Evolutionary conservation across 2,329 filamentous ascomycete genomes (phyloP).

Genomic region (Diplodia corticola): DNA sequence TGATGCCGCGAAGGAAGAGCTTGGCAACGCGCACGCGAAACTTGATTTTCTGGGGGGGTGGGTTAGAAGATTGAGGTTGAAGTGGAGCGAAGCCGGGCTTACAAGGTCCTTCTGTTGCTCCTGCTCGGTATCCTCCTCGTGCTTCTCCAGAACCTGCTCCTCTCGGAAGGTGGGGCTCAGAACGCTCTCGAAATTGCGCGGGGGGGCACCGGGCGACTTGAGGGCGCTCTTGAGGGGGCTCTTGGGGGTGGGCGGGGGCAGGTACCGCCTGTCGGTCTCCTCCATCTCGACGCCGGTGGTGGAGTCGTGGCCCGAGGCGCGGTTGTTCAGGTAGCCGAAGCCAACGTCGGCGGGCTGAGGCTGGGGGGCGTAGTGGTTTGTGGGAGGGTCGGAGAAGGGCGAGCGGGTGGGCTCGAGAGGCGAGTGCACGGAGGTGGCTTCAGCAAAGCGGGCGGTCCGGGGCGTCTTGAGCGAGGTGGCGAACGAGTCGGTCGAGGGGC

Average conservation of each 20-base stretch:
- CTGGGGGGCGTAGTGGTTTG: conserved; percentile 59
- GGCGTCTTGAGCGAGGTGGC: conserved; percentile 59
- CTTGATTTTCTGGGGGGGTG: conserved; percentile 75
- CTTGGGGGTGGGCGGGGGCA: conserved; percentile 64
- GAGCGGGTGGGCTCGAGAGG: conserved; percentile 62
- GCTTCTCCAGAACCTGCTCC: conserved; percentile 83
- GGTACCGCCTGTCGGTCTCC: conserved; percentile 49
- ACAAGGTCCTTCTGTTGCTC: conserved; percentile 86
- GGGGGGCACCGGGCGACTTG: conserved; percentile 81
- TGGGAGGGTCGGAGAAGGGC: conserved; percentile 62
- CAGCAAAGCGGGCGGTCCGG: conserved; percentile 75
- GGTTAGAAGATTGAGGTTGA: conserved; percentile 37
- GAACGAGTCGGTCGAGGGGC: conserved; percentile 41
- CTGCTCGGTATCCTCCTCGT: conserved; percentile 77
- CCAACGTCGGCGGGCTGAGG: conserved; percentile 82
- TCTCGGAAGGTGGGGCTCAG: conserved; percentile 90
- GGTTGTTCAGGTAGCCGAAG: conserved; percentile 81
- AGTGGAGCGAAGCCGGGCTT: conserved; percentile 45
- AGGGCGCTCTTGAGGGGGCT: conserved; percentile 83
- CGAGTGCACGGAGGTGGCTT: conserved; percentile 77
- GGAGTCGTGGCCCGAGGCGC: conserved; percentile 32
- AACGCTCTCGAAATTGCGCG: conserved; percentile 67
- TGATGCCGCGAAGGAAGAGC: conserved; percentile 89
- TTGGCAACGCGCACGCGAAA: conserved; percentile 89
- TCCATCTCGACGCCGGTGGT: conserved; percentile 55